Evolutionary conservation across 148 eudicot species (phyloP), one percentile per base, ranked within the genome.

Genomic region (Chenopodium berlandieri): DNA sequence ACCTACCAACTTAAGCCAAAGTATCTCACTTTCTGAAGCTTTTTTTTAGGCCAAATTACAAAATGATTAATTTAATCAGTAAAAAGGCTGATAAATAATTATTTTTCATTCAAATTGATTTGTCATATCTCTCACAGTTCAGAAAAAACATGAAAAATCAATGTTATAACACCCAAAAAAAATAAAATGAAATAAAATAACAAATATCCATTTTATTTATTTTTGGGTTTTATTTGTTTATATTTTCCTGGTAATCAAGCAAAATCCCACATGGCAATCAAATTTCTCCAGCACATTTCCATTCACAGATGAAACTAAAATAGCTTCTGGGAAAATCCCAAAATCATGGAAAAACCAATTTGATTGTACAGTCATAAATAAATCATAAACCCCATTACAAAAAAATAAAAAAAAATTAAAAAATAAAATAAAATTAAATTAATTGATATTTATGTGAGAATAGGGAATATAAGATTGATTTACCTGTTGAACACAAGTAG

Each of bases 401-500:
- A 40, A 37, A 1, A 1, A 27, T 27, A 27, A 27, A 0, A 27
- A 27, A 27, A 0, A 70, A 4, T 56, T n/a, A n/a, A n/a, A n/a
- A n/a, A 19, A 17, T 19, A 71, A 40, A 4, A 1, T 0, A 65
- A 1, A 65, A 22, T 40, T 27, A 20, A 3, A 16, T 62, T 31
- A 23, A 30, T 77, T 20, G n/a, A 32, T 34, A 67, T 50, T 50
- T 50, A 22, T 14, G 62, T 2, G 17, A 17, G 6, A 56, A 3
- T 56, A 56, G 20, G 19, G 62, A 20, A 65, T 52, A 4, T 3
- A 56, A 0, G 62, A 17, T 68, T 1, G 16, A 46, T 22, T 4
- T 64, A 96, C 99, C 99, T 96, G 99, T 74, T 90, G 94, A 80
- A 94, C 85, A 86, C 95, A 96, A 75, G 98, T 88, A 62, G 98